Conservation (phyloP, 2,329 filamentous ascomycete genomes). For the Colletotrichum sojae region DNA sequence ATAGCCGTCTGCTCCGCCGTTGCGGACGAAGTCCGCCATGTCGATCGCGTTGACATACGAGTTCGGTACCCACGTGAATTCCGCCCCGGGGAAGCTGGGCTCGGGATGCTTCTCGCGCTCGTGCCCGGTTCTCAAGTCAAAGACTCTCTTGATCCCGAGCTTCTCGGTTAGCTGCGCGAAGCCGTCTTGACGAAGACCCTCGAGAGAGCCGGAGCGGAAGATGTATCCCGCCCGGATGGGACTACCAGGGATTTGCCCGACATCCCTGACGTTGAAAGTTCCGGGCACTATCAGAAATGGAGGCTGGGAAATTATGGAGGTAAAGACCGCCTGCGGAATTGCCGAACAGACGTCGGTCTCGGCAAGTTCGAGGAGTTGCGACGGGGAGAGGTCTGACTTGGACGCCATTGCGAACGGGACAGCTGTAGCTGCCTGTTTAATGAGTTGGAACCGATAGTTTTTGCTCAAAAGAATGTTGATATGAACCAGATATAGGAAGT, state of each 20-base stretch:
- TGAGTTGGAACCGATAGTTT: no score
- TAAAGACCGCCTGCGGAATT: neutral
- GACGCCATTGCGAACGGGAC: neutral
- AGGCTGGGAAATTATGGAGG: neutral
- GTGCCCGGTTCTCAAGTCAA: neutral
- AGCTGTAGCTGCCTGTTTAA: no score
- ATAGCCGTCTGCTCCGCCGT: slow-evolving; percentile 61
- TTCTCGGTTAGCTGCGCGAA: neutral
- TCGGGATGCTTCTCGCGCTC: slow-evolving; percentile 3
- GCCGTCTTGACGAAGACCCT: neutral
- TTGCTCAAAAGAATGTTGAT: no score
- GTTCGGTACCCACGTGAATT: neutral
- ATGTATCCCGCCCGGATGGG: slow-evolving; percentile 2
- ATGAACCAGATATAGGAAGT: no score
- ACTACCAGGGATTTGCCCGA: slow-evolving; percentile 13
- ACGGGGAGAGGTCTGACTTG: neutral
- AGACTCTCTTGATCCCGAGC: neutral
- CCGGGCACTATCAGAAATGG: neutral
- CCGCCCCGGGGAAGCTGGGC: neutral
- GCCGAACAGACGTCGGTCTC: neutral
- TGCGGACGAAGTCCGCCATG: slow-evolving; percentile 59
- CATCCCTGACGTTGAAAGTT: slow-evolving; percentile 14
- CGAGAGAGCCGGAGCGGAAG: slow-evolving; percentile 26
- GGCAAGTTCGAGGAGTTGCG: neutral
- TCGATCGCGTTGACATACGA: slow-evolving; percentile 42